Evolutionary conservation across 164 flowering plant species (phyloP).

Genomic region (Dillenia suffruticosa): DNA sequence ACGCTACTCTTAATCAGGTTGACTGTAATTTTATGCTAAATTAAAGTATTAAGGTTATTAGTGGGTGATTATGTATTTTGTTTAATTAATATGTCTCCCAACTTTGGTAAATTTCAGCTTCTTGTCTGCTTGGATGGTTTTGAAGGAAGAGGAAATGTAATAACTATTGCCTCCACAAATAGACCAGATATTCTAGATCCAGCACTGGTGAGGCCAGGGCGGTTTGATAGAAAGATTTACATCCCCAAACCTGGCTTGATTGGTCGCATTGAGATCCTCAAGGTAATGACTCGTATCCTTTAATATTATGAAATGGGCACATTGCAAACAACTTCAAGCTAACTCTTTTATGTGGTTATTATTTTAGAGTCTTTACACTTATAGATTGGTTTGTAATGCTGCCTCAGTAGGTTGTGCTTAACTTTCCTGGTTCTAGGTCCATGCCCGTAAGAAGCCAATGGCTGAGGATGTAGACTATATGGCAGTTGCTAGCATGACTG

Average conservation of each 20-base stretch:
- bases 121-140: slow-evolving; percentile 97
- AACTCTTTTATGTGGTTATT: too few relatives aligned
- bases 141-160: slow-evolving; percentile 96
- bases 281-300: slow-evolving; percentile 34
- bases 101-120: slow-evolving; percentile 43
- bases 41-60: not conserved
- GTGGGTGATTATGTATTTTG: not conserved
- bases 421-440: slow-evolving; percentile 51
- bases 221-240: slow-evolving; percentile 83
- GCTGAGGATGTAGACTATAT: slow-evolving; percentile 92
- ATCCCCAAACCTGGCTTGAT: slow-evolving; percentile 85
- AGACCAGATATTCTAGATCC: slow-evolving; percentile 96
- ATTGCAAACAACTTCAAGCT: too few relatives aligned
- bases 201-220: slow-evolving; percentile 94
- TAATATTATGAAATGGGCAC: too few relatives aligned
- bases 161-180: slow-evolving; percentile 96
- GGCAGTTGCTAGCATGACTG: slow-evolving; percentile 86
- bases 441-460: slow-evolving; percentile 96
- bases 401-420: too few relatives aligned
- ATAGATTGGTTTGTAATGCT: too few relatives aligned
- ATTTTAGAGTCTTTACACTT: too few relatives aligned
- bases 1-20: slow-evolving; percentile 99
- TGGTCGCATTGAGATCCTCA: slow-evolving; percentile 82
- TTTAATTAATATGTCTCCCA: not conserved
- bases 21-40: not conserved